Percentiles rank a stretch among this genome's conserved stretches.
phyloP scores from a whole-genome alignment of 345 rosid genomes.

The Moringa oleifera region DNA sequence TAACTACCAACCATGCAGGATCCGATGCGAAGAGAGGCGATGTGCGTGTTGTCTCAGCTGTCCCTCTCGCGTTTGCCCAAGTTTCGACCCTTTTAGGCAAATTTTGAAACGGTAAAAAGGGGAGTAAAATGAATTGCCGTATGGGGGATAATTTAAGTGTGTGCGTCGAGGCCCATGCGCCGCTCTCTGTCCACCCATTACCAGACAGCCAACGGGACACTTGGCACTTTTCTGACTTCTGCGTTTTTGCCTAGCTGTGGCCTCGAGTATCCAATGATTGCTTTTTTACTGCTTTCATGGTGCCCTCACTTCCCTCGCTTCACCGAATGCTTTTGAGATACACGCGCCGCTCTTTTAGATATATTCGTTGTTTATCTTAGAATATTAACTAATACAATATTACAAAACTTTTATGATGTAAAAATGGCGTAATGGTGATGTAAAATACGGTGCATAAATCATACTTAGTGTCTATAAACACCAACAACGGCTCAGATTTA shows the following conservation, averaged over 20 bases:
- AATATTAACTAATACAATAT: too few relatives aligned
- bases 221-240: neutral
- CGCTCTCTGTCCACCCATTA: conserved; percentile 24
- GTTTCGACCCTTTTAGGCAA: neutral
- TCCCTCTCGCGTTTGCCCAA: neutral
- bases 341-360: too few relatives aligned
- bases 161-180: conserved; percentile 22
- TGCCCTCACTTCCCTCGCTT: too few relatives aligned
- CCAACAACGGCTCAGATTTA: conserved; percentile 5
- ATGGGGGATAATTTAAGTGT: neutral
- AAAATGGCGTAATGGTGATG: conserved; percentile 16
- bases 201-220: conserved; percentile 10
- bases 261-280: conserved; percentile 17
- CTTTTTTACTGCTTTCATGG: neutral
- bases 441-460: neutral
- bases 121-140: conserved; percentile 4
- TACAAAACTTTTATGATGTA: neutral
- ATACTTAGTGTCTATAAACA: neutral
- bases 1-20: conserved; percentile 4
- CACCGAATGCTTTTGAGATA: too few relatives aligned
- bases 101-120: too few relatives aligned
- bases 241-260: neutral
- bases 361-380: too few relatives aligned
- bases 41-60: conserved; percentile 14
- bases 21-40: conserved; percentile 13